Conservation (phyloP, 768 basidiomycete genomes). For the Lentinula guzmanii region DNA sequence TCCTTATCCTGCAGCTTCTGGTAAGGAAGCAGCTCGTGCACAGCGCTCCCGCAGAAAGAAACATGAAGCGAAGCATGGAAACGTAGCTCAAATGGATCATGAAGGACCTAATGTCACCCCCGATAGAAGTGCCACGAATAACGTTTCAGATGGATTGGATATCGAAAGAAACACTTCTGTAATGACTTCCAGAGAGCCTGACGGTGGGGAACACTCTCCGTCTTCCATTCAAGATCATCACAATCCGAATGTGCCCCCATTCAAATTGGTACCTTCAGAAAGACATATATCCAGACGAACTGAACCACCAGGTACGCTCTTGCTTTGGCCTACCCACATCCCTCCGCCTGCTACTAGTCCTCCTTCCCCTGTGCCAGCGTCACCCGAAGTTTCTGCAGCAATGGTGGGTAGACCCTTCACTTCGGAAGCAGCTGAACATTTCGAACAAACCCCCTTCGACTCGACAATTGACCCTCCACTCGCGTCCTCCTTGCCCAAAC, state of each 20-base stretch:
- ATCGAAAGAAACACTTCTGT: background rate
- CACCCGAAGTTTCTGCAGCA: constrained; percentile 2
- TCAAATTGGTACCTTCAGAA: background rate
- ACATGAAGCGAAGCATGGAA: background rate
- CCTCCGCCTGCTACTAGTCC: background rate
- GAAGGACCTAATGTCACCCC: background rate
- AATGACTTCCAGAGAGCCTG: background rate
- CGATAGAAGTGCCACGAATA: background rate
- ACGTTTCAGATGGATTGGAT: background rate
- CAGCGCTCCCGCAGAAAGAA: constrained; percentile 1
- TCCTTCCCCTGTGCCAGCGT: background rate
- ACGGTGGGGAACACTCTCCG: background rate
- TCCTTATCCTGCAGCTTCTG: constrained; percentile 16
- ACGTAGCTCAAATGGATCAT: background rate
- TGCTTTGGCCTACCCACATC: background rate
- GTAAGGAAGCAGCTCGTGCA: background rate
- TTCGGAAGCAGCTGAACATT: background rate
- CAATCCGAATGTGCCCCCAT: background rate
- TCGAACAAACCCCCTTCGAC: background rate
- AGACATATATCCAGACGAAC: background rate
- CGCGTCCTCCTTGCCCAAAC: constrained; percentile 3
- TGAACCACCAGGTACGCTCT: background rate
- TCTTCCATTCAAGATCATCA: background rate
- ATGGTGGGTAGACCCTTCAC: background rate
- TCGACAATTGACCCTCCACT: constrained; percentile 1